phyloP scores from a whole-genome alignment of 805 yeast species.

The Sporopachydermia quercuum region DNA sequence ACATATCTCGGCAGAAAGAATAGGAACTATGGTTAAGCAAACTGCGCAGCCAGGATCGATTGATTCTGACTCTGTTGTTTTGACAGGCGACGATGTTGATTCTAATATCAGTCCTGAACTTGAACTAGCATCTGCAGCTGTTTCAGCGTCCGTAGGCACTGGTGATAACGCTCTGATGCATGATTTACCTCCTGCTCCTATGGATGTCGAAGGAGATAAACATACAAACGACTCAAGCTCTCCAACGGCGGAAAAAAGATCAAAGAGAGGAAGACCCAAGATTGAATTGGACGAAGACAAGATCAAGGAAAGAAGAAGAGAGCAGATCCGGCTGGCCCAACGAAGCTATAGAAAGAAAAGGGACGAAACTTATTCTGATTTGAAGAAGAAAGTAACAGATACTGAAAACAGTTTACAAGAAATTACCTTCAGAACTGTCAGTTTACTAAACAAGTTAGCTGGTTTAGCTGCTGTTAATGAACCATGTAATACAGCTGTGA shows the following conservation, averaged over 20 bases:
- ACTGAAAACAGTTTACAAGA: not conserved
- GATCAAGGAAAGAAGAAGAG: not conserved
- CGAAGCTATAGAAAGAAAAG: not conserved
- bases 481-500: not conserved
- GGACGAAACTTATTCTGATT: not conserved
- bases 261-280: not conserved
- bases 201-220: not conserved
- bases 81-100: not conserved
- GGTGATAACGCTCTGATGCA: not conserved
- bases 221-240: not conserved
- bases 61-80: too few relatives aligned
- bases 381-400: not conserved
- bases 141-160: not conserved
- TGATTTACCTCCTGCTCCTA: conserved; percentile 1
- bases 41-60: too few relatives aligned
- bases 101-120: not conserved
- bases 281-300: not conserved
- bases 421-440: not conserved
- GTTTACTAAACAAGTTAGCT: not conserved
- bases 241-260: not conserved
- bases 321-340: conserved; percentile 1
- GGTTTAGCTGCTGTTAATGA: not conserved
- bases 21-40: too few relatives aligned
- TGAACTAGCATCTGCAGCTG: not conserved
- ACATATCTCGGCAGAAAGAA: too few relatives aligned